Base-by-base conservation (phyloP, 208 protist genomes). In the Trypanosoma platydactyli region DNA sequence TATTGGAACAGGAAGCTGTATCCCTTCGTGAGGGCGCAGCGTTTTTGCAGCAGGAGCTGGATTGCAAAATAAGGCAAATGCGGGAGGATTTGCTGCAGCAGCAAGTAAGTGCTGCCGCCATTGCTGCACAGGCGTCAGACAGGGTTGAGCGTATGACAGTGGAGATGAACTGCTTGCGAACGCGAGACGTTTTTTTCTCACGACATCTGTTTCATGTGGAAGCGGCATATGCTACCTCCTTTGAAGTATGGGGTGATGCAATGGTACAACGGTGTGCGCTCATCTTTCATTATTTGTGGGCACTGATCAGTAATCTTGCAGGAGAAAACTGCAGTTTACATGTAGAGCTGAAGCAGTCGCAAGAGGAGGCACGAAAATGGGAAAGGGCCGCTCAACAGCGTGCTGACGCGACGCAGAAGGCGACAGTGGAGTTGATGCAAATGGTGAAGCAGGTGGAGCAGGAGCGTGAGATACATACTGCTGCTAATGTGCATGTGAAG, bases 231-330 rank as follows among this genome's bases (percentile, higher is more conserved):
- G 22, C 33, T 3, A 7, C 45, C 5, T 53, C 40, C 12, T 45
- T 64, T 35, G 16, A 57, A 27, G 11, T 72, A 2, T 72, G 46
- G 49, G 18, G 20, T 15, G 58, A 64, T 9, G 50, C 40, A 29
- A 53, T 65, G 58, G 5, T 58, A 27, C 18, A 33, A n/a, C 67
- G 67, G 29, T 49, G 51, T 20, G 42, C 29, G 35, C 5, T 65
- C 0, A 38, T 72, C 16, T n/a, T 53, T 16, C 27, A 51, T 20
- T 13, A 64, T 4, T 65, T 7, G 29, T 38, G 25, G 24, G 33
- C 5, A 20, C 18, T 65, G 11, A 12, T 15, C 20, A 63, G 4
- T 22, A 42, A 5, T 40, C 4, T 58, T 44, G 13, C 11, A 29
- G 18, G 29, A 13, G 50, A 56, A 50, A 56, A 58, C 18, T 38